These are phyloP conservation scores for Mycosphaerella sp. DNA, from an alignment of 2,329 filamentous ascomycete genomes.

Conservation along the genomic window DNA sequence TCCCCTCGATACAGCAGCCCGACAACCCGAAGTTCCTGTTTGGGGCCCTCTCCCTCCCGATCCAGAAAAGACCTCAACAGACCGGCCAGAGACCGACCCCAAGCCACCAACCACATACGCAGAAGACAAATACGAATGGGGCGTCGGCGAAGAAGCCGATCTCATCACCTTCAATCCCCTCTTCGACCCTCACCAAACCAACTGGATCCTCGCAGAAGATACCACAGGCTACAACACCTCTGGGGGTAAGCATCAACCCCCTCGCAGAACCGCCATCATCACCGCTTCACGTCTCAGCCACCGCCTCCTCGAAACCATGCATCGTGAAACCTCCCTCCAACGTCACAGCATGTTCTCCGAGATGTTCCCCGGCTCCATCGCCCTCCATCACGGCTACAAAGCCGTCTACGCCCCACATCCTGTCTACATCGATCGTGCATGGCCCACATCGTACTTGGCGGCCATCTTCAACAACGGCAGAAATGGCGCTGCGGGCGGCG, in stretches of 20 bases:
- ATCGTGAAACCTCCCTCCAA: conserved; percentile 63
- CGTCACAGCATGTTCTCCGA: conserved; percentile 71
- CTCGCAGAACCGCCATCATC: conserved; percentile 65
- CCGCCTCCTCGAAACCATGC: conserved; percentile 64
- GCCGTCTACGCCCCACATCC: conserved; percentile 61
- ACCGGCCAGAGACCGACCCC: conserved; percentile 47
- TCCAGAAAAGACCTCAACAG: conserved; percentile 42
- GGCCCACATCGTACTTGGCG: conserved; percentile 50
- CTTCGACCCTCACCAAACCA: conserved; percentile 64
- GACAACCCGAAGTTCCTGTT: conserved; percentile 42
- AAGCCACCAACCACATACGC: conserved; percentile 52
- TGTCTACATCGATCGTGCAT: conserved; percentile 52
- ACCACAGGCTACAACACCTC: conserved; percentile 60
- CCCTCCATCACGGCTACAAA: conserved; percentile 71
- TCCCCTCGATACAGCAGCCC: conserved; percentile 38
- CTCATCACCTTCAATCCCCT: conserved; percentile 72
- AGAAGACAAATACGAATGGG: conserved; percentile 54
- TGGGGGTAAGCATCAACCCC: conserved; percentile 46
- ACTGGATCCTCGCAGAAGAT: conserved; percentile 66
- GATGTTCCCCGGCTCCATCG: conserved; percentile 68
- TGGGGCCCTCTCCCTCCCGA: conserved; percentile 44
- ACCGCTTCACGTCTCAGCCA: conserved; percentile 64
- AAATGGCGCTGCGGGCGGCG: conserved; percentile 46
- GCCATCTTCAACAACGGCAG: conserved; percentile 52
- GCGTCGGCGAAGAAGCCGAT: conserved; percentile 65